Base-by-base conservation (phyloP, 78 protist genomes). In the Reticulomyxa filosa region DNA sequence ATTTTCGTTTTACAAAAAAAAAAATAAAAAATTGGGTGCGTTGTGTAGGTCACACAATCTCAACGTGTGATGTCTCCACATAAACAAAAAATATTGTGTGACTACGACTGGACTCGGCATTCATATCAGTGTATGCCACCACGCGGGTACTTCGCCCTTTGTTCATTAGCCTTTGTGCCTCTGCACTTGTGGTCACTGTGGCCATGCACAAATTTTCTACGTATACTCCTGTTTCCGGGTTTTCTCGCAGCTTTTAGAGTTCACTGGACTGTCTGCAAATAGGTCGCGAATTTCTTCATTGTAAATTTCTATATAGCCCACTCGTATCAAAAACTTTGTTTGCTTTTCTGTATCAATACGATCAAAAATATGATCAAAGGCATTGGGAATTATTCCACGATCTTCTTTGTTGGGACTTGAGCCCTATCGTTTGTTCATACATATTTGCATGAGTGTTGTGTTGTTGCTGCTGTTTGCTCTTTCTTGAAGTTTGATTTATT, bases 251-350 rank as follows among this genome's bases (percentile, higher is more conserved):
- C n/a, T 63, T 63, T 11, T 48, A 26, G 25, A 53, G 37, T 6
- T 13, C 48, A 13, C 17, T 6, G 4, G 22, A 69, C 74, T 52
- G 52, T 38, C 38, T n/a, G n/a, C n/a, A n/a, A 81, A 70, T 32
- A 81, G 70, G 17, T 81, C 86, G 22, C 80, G 67, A 29, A 83
- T 33, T 23, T 46, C 1, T 37, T 78, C 83, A 65, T 71, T 74
- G 80, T 79, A 81, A 42, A 85, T 75, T 52, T 85, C 90, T 33
- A 76, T 32, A 61, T 25, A 36, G 55, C 30, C 13, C 52, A 34
- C 39, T 74, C 35, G 20, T 37, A 62, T 1, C 4, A 52, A 22
- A 48, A 23, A 3, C 8, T 25, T 4, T 0, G 26, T 22, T 0
- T 8, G 46, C 36, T 34, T 20, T n/a, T 11, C 0, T 36, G 8